phyloP scores from a whole-genome alignment of 2,329 filamentous ascomycete genomes.

The Truncatella angustata region DNA sequence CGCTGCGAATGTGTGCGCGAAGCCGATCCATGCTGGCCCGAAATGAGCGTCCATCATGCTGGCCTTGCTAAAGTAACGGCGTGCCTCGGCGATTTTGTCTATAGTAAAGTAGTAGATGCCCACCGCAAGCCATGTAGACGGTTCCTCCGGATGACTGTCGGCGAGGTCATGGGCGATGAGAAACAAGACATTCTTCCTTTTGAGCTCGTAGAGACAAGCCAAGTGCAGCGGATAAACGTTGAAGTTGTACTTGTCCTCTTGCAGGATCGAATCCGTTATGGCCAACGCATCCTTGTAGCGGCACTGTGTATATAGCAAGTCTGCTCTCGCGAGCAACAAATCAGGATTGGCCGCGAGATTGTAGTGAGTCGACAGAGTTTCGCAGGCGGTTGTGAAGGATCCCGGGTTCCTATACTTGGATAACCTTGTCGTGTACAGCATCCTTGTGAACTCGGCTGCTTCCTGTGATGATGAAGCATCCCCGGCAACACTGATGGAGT shows the following conservation, averaged over 20 bases:
- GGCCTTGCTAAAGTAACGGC: conserved; percentile 94
- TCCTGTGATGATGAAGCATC: conserved; percentile 73
- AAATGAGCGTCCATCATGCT: conserved; percentile 98
- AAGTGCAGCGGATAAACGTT: conserved; percentile 86
- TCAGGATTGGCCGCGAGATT: conserved; percentile 83
- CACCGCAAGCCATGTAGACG: conserved; percentile 90
- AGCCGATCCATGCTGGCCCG: conserved; percentile 96
- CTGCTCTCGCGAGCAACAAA: conserved; percentile 83
- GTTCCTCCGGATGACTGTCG: conserved; percentile 86
- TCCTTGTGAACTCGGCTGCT: conserved; percentile 89
- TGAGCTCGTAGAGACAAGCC: conserved; percentile 85
- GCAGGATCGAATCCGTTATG: conserved; percentile 80
- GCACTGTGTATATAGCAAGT: conserved; percentile 91
- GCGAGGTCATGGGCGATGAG: conserved; percentile 89
- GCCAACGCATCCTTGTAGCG: conserved; percentile 83
- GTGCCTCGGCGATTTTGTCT: conserved; percentile 85
- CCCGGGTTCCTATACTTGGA: conserved; percentile 92
- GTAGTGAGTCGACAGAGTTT: conserved; percentile 92
- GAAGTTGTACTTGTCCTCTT: conserved; percentile 86
- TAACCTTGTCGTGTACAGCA: conserved; percentile 91
- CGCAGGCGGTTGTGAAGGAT: conserved; percentile 80
- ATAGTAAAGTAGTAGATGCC: conserved; percentile 93
- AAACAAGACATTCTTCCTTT: conserved; percentile 84
- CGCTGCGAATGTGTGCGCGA: conserved; percentile 95
- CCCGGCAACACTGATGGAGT: conserved; percentile 67